These are phyloP conservation scores for Colletotrichum tanaceti DNA, from an alignment of 2,329 filamentous ascomycete genomes.

Conservation along the genomic window DNA sequence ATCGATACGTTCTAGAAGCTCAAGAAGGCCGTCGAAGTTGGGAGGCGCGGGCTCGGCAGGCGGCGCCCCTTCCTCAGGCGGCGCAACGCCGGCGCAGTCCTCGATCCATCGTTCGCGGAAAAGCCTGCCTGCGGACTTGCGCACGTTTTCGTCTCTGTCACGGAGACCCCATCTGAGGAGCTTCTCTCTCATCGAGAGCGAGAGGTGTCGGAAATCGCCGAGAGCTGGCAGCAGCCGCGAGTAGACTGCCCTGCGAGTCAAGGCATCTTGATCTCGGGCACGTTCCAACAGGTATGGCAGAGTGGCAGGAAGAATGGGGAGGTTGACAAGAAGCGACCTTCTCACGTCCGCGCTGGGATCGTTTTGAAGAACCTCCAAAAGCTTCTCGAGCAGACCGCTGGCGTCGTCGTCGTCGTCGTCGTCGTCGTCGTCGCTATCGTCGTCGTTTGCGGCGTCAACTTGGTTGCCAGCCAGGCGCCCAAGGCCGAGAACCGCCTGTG, in stretches of 20 bases:
- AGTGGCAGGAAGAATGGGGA: slow-evolving; percentile 86
- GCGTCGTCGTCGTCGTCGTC: slow-evolving; percentile 74
- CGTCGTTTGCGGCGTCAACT: slow-evolving; percentile 77
- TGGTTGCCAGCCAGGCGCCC: slow-evolving; percentile 84
- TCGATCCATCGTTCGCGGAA: slow-evolving; percentile 99
- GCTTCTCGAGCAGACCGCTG: slow-evolving; percentile 80
- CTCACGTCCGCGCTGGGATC: slow-evolving; percentile 95
- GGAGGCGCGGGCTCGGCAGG: slow-evolving; percentile 69
- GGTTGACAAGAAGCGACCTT: slow-evolving; percentile 85
- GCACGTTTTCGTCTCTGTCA: slow-evolving; percentile 93
- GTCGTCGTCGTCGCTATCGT: slow-evolving; percentile 78
- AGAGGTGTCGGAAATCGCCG: slow-evolving; percentile 94
- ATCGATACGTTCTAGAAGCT: slow-evolving; percentile 93
- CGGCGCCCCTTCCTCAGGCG: slow-evolving; percentile 68
- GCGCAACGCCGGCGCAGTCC: slow-evolving; percentile 80
- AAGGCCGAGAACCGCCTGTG: slow-evolving; percentile 92
- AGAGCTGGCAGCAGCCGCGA: slow-evolving; percentile 86
- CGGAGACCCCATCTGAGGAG: slow-evolving; percentile 93
- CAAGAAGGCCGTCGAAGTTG: slow-evolving; percentile 84
- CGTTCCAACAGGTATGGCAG: slow-evolving; percentile 90
- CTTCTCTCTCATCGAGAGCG: slow-evolving; percentile 94
- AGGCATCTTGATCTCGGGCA: slow-evolving; percentile 87
- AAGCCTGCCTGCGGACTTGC: slow-evolving; percentile 88
- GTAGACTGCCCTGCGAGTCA: slow-evolving; percentile 87
- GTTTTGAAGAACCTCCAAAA: slow-evolving; percentile 90